Evolutionary conservation across 768 basidiomycete species (phyloP), one percentile per base, ranked within the genome.

Genomic region (Kwoniella sp.): DNA sequence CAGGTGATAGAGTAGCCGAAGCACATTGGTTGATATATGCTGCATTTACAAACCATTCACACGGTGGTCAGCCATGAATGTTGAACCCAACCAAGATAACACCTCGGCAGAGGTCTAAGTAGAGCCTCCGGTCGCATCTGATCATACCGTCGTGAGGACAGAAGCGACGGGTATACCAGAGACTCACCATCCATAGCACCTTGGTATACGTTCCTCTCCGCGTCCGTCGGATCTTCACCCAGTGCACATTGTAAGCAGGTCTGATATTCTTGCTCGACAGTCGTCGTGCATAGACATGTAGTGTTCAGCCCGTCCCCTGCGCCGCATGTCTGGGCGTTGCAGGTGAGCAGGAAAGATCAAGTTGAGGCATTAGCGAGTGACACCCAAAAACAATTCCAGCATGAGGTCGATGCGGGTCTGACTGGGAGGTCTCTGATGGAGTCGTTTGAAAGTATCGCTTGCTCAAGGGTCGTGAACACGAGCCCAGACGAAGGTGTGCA

Each of bases 11-110:
- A 8, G 52, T 22, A 15, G 52, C 64, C 15, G 48, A 52, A n/a
- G 58, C 54, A 51, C 64, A 65, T 57, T 59, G 57, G 24, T 53
- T 53, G 58, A 65, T 65, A 47, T 57, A 60, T 9, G 64, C 58
- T 65, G 30, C 9, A n/a, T n/a, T n/a, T n/a, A n/a, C n/a, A n/a
- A n/a, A n/a, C n/a, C n/a, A n/a, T n/a, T n/a, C n/a, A n/a, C n/a
- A 58, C 26, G 37, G 51, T n/a, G 44, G 48, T 44, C 40, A 44
- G 17, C 17, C 40, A 33, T n/a, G n/a, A n/a, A n/a, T n/a, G n/a
- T n/a, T n/a, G n/a, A n/a, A n/a, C n/a, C n/a, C n/a, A n/a, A n/a
- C n/a, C n/a, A n/a, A n/a, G n/a, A n/a, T n/a, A n/a, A n/a, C n/a
- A n/a, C n/a, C n/a, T n/a, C n/a, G n/a, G n/a, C n/a, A n/a, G n/a